These are phyloP conservation scores for Pholiota adiposa DNA, from an alignment of 1,284 basidiomycete species.

Conservation along the genomic window DNA sequence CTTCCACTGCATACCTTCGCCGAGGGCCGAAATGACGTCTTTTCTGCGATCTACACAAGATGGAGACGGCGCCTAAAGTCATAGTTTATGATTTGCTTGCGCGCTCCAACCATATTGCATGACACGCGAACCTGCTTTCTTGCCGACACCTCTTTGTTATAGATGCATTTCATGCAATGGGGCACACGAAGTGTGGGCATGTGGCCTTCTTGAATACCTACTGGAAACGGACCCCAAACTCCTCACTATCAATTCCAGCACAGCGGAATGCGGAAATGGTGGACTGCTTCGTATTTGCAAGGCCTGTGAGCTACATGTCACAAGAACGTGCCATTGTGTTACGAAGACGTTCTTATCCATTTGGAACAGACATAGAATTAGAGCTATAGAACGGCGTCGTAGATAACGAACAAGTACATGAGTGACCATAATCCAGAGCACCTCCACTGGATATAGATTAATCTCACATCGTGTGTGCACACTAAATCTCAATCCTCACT, in stretches of 20 bases:
- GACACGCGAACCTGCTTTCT: conserved; percentile 33
- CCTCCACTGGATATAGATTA: no score
- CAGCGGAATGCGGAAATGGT: conserved; percentile 39
- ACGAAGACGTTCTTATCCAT: conserved; percentile 33
- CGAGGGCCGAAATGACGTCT: conserved; percentile 43
- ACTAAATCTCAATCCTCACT: no score
- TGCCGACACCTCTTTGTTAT: conserved; percentile 32
- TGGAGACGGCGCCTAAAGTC: conserved; percentile 34
- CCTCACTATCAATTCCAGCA: conserved; percentile 33
- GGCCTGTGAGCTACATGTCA: conserved; percentile 33
- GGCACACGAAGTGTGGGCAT: conserved; percentile 32
- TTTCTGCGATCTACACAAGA: conserved; percentile 37
- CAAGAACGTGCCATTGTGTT: conserved; percentile 29
- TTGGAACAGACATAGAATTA: conserved; percentile 27
- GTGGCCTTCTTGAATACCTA: conserved; percentile 34
- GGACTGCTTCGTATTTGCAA: conserved; percentile 32
- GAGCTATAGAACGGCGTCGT: background rate
- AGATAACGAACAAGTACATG: no score
- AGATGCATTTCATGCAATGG: conserved; percentile 34
- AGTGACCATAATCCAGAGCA: no score
- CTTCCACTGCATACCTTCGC: conserved; percentile 41
- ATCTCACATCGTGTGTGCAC: no score
- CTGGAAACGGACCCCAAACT: conserved; percentile 27
- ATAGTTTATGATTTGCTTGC: conserved; percentile 39
- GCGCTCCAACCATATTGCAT: conserved; percentile 37